phyloP scores from a whole-genome alignment of 352 stramenopile genomes.

The Phytophthora citrophthora region DNA sequence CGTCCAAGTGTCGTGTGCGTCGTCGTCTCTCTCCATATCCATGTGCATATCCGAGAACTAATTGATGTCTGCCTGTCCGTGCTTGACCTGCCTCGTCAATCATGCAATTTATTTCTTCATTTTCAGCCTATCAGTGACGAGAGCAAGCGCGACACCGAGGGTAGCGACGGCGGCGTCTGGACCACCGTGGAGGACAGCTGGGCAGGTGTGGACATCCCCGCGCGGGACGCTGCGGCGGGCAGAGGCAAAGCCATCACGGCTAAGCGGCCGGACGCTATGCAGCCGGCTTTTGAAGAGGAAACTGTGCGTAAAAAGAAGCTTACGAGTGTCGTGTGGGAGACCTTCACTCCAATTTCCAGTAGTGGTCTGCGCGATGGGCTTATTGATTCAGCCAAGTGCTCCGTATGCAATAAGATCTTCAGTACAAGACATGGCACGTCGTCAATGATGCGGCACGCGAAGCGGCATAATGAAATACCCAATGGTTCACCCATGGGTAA shows the following conservation, averaged over 20 bases:
- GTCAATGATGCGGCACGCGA: slow-evolving; percentile 86
- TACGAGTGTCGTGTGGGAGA: slow-evolving; percentile 85
- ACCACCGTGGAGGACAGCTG: slow-evolving; percentile 36
- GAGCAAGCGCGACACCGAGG: slow-evolving; percentile 22
- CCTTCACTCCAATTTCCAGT: slow-evolving; percentile 76
- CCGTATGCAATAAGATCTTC: slow-evolving; percentile 78
- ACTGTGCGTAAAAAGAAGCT: slow-evolving; percentile 80
- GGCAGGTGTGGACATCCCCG: slow-evolving; percentile 15
- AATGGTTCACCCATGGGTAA: slow-evolving; percentile 55
- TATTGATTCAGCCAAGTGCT: slow-evolving; percentile 79
- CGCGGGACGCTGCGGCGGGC: slow-evolving; percentile 26
- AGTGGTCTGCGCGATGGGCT: slow-evolving; percentile 68
- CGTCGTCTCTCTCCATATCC: slow-evolving; percentile 10
- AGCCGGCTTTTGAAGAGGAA: slow-evolving; percentile 58
- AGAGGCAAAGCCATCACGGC: slow-evolving; percentile 51
- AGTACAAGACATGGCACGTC: slow-evolving; percentile 83
- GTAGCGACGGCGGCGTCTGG: slow-evolving; percentile 16
- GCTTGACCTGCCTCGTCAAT: slow-evolving; percentile 9
- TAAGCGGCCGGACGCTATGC: slow-evolving; percentile 62
- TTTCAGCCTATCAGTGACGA: slow-evolving; percentile 24
- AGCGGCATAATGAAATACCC: slow-evolving; percentile 74
- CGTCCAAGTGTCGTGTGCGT: slow-evolving; percentile 34
- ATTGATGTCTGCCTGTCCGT: slow-evolving; percentile 12
- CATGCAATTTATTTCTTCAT: slow-evolving; percentile 14
- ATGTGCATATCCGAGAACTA: slow-evolving; percentile 5